Base-by-base conservation (phyloP, 345 rosid genomes). In the Eucalyptus globulus region DNA sequence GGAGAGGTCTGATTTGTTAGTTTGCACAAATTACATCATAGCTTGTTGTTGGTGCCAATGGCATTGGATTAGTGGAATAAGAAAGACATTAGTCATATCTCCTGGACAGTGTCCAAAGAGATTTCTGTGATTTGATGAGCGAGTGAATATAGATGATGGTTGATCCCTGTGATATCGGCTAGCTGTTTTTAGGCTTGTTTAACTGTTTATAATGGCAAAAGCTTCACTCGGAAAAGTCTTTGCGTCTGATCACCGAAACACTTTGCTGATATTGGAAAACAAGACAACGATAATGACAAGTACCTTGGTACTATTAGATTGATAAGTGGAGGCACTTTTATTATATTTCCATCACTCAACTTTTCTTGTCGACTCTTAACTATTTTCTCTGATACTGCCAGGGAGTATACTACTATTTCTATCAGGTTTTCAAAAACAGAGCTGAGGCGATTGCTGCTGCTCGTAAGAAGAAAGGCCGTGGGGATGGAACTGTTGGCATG, bases 341-440 rank as follows among this genome's bases (percentile, higher is more conserved):
- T 86, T 86, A 43, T 40, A 40, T 37, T 60, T 62, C 37, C 44
- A 27, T 37, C 50, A 6, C 17, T 34, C 54, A 49, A 31, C 34
- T 65, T 86, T 49, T 89, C n/a, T 58, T 49, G 19, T 62, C 26
- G 26, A 86, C n/a, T 16, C 87, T 47, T 53, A 17, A 47, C 87
- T 37, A 29, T 50, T 45, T 86, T 76, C 87, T 92, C 72, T 86
- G 88, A 80, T 90, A 44, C 47, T 91, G 86, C 80, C 93, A 95
- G 95, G 95, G 97, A 24, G 92, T 95, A 87, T 95, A 94, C 91
- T 94, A 95, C 92, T 95, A 94, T 89, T 95, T 95, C 89, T 95
- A 94, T 91, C 97, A 94, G 89, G 92, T 93, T 56, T 93, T 95
- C 91, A 95, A 94, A 86, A 94, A 94, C 90, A 94, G 93, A 92